Conservation (phyloP, 192 early-diverging fungal genomes). For the Backusella sp. region DNA sequence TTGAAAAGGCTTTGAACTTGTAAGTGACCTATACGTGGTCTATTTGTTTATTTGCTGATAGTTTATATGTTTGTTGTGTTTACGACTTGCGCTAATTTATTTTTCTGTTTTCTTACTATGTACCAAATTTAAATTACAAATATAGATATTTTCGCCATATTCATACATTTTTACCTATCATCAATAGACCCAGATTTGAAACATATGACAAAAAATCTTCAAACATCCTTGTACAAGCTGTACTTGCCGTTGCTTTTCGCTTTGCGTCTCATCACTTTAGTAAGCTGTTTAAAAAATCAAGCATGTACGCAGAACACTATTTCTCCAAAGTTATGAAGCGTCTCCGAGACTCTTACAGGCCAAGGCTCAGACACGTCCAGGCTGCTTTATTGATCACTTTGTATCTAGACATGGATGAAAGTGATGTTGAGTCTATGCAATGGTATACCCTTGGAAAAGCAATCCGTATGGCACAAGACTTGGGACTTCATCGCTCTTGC, state of each 20-base stretch:
- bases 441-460: constrained; percentile 45
- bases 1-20: constrained; percentile 17
- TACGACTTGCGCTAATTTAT: background rate
- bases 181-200: constrained; percentile 30
- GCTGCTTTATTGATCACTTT: constrained; percentile 28
- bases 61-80: background rate
- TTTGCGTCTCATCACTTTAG: constrained; percentile 15
- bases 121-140: constrained; percentile 4
- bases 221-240: constrained; percentile 17
- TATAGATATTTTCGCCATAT: constrained; percentile 33
- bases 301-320: constrained; percentile 7
- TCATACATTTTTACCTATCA: constrained; percentile 29
- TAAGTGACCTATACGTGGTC: background rate
- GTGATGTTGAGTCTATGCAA: constrained; percentile 28
- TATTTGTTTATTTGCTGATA: background rate
- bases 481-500: constrained; percentile 56
- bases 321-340: constrained; percentile 23
- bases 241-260: constrained; percentile 25
- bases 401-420: constrained; percentile 33
- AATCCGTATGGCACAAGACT: constrained; percentile 57
- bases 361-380: constrained; percentile 23
- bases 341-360: background rate
- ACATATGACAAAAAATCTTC: constrained; percentile 15
- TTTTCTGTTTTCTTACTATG: constrained; percentile 15
- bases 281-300: background rate